Evolutionary conservation across 805 yeast genomes (phyloP).

Genomic region (Lachancea quebecensis): DNA sequence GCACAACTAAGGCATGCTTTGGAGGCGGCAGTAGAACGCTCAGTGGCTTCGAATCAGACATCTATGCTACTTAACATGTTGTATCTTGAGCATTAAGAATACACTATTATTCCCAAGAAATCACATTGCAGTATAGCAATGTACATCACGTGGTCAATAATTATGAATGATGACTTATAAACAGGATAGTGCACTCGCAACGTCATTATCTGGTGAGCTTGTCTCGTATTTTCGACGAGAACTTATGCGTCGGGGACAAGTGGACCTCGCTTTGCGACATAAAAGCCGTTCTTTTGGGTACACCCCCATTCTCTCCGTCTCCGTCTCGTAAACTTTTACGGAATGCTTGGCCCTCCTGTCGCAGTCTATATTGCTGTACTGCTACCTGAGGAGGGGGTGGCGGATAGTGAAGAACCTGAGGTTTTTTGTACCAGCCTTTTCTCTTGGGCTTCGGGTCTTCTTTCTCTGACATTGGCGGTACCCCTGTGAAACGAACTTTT

Average conservation of each 20-base stretch:
- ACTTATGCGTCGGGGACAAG: slow-evolving; percentile 13
- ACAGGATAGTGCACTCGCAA: neutral
- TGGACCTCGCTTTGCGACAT: slow-evolving; percentile 7
- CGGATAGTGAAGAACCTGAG: slow-evolving; percentile 30
- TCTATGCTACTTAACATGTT: neutral
- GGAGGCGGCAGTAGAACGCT: slow-evolving; percentile 24
- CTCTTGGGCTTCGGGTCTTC: slow-evolving; percentile 29
- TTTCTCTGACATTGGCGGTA: slow-evolving; percentile 28
- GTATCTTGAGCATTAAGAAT: neutral
- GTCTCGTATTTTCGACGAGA: slow-evolving; percentile 22
- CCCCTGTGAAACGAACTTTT: slow-evolving; percentile 32
- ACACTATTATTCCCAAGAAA: neutral
- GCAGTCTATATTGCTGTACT: slow-evolving; percentile 15
- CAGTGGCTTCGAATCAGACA: slow-evolving; percentile 9
- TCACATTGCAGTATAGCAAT: neutral
- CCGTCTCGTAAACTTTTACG: slow-evolving; percentile 25
- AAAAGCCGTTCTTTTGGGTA: slow-evolving; percentile 6
- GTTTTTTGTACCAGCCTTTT: slow-evolving; percentile 34
- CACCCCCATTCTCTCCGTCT: slow-evolving; percentile 8
- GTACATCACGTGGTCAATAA: neutral
- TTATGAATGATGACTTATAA: too few relatives aligned
- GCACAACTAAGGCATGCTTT: slow-evolving; percentile 4
- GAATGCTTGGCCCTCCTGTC: slow-evolving; percentile 32
- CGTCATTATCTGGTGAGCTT: slow-evolving; percentile 12
- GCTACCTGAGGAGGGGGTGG: slow-evolving; percentile 20